Base-by-base conservation (phyloP, 2,329 filamentous ascomycete species). In the Hawksworthiomyces lignivorus region DNA sequence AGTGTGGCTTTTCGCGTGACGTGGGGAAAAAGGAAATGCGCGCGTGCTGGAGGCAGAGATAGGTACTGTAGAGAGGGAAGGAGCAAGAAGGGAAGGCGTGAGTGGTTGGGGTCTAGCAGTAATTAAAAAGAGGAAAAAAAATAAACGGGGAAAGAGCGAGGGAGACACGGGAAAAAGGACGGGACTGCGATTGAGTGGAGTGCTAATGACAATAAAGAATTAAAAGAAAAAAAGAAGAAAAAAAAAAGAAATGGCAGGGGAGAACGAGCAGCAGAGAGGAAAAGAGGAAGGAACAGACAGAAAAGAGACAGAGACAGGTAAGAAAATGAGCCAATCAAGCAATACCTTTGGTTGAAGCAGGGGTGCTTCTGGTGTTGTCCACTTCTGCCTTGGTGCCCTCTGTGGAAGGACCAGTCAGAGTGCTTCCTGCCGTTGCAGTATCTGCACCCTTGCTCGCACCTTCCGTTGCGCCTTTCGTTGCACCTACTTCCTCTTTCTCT, bases 1-100 rank as follows among this genome's bases (percentile, higher is more conserved):
- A n/a, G n/a, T n/a, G n/a, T n/a, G n/a, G 24, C 24, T 26, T 26
- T 26, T 26, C 45, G 45, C 45, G 48, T 48, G 48, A 46, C 43
- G 48, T 48, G 48, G 48, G 46, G 45, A 48, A 38, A 46, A 30
- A 12, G 39, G 32, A 45, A 38, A 35, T 46, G 46, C 41, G 43
- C 46, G 45, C 41, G 43, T 46, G 45, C 36, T 44, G 27, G 21
- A 27, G 31, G 31, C 12, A 34, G 20, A 34, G 17, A 34, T 9
- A 15, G 21, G 24, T 26, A 26, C 8, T 12, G 12, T 2, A 26
- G 12, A 30, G 21, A 40, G 21, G 18, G n/a, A 7, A 24, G 22
- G 19, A 22, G 14, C 14, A 35, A n/a, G 30, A 19, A 28, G 19
- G 22, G 22, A 27, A 20, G 35, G 26, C n/a, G 29, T 12, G 29